Conservation (phyloP, 1,284 basidiomycete genomes). For the Sanghuangporus sanghuang region DNA sequence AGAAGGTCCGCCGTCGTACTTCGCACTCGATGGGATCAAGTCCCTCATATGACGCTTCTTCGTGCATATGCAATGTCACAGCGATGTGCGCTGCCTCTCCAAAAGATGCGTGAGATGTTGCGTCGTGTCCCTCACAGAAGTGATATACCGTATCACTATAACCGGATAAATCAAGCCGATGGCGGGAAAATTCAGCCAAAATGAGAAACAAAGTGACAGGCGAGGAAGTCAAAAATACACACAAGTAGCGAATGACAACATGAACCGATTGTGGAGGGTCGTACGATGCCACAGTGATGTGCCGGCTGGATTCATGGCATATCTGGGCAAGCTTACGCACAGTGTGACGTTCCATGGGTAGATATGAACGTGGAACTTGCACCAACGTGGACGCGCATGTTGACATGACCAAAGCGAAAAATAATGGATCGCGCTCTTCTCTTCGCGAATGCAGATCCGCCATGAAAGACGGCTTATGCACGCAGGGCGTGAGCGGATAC, state of each 20-base stretch:
- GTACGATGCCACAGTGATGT: slow-evolving; percentile 72
- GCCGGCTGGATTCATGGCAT: slow-evolving; percentile 75
- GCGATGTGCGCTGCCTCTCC: slow-evolving; percentile 80
- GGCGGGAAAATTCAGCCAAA: slow-evolving; percentile 12
- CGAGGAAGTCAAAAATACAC: slow-evolving; percentile 28
- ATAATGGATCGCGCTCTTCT: slow-evolving; percentile 81
- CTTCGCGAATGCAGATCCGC: slow-evolving; percentile 69
- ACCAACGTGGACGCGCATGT: slow-evolving; percentile 80
- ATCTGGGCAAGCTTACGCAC: slow-evolving; percentile 74
- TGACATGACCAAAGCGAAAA: slow-evolving; percentile 83
- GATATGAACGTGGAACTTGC: slow-evolving; percentile 74
- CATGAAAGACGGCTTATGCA: slow-evolving; percentile 83
- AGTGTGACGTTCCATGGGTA: slow-evolving; percentile 74
- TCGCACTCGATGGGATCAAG: slow-evolving; percentile 83
- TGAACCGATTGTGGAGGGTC: slow-evolving; percentile 79
- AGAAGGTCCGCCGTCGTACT: slow-evolving; percentile 76
- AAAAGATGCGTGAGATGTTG: slow-evolving; percentile 79
- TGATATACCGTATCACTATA: slow-evolving; percentile 74
- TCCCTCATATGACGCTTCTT: slow-evolving; percentile 74
- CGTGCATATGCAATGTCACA: slow-evolving; percentile 75
- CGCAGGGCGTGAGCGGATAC: slow-evolving; percentile 77
- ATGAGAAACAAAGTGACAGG: background rate
- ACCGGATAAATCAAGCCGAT: background rate
- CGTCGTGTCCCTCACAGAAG: slow-evolving; percentile 82
- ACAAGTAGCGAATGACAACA: slow-evolving; percentile 82